These are phyloP conservation scores for Saccharomycopsis amapae DNA, from an alignment of 805 yeast species.

Conservation along the genomic window DNA sequence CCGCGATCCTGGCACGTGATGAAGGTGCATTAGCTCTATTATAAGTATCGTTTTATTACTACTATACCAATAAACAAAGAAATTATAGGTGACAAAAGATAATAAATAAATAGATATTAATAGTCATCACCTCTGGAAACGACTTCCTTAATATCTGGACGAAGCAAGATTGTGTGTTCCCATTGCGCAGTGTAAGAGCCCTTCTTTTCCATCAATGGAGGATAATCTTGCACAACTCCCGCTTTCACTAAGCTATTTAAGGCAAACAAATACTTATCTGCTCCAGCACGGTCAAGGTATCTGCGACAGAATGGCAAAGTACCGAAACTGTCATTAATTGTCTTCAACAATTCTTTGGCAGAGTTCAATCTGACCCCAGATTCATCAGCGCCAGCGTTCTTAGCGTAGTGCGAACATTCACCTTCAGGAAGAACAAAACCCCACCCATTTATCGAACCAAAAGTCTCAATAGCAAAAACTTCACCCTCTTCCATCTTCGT, in stretches of 20 bases:
- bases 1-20: too few relatives aligned
- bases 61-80: too few relatives aligned
- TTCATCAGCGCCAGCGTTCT: slow-evolving; percentile 43
- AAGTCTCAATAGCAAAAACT: slow-evolving; percentile 95
- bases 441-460: slow-evolving; percentile 85
- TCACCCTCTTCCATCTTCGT: slow-evolving; percentile 99
- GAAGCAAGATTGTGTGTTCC: slow-evolving; percentile 88
- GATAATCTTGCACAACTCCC: slow-evolving; percentile 89
- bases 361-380: slow-evolving; percentile 44
- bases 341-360: slow-evolving; percentile 60
- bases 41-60: background rate
- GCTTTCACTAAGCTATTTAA: slow-evolving; percentile 76
- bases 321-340: slow-evolving; percentile 79
- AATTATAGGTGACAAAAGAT: too few relatives aligned
- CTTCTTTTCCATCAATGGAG: slow-evolving; percentile 76
- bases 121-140: slow-evolving; percentile 94
- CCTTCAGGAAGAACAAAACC: slow-evolving; percentile 85
- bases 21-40: background rate
- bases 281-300: slow-evolving; percentile 85
- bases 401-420: slow-evolving; percentile 91
- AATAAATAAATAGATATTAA: slow-evolving; percentile 30
- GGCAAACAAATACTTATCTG: slow-evolving; percentile 84
- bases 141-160: slow-evolving; percentile 89
- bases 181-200: slow-evolving; percentile 94
- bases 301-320: slow-evolving; percentile 96